Evolutionary conservation across 2,329 filamentous ascomycete species (phyloP).

Genomic region (Xylariaceae sp.): DNA sequence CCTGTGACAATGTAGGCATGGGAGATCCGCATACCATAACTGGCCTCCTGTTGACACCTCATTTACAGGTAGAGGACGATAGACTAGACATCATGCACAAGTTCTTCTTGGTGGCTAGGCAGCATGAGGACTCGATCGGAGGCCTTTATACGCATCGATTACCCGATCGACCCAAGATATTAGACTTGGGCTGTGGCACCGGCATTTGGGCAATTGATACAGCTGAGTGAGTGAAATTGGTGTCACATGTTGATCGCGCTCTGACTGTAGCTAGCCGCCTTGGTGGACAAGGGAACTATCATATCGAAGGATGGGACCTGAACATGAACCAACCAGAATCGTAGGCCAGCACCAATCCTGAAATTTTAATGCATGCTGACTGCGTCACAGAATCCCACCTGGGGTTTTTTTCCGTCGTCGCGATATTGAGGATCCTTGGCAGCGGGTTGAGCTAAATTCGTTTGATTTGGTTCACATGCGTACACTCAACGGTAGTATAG

Average conservation of each 20-base stretch:
- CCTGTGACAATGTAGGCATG: slow-evolving; percentile 72
- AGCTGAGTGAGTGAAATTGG: slow-evolving; percentile 65
- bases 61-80: slow-evolving; percentile 70
- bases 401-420: slow-evolving; percentile 73
- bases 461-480: slow-evolving; percentile 87
- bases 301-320: slow-evolving; percentile 48
- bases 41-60: slow-evolving; percentile 17
- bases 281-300: slow-evolving; percentile 28
- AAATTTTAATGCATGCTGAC: slow-evolving; percentile 22
- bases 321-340: slow-evolving; percentile 47
- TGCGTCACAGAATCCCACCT: slow-evolving; percentile 66
- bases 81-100: slow-evolving; percentile 85
- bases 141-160: slow-evolving; percentile 46
- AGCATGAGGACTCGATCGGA: slow-evolving; percentile 41
- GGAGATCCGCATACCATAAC: neutral
- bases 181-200: slow-evolving; percentile 83
- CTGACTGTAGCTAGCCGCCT: slow-evolving; percentile 33
- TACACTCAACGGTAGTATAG: slow-evolving; percentile 78
- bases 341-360: slow-evolving; percentile 33
- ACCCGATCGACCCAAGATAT: slow-evolving; percentile 50
- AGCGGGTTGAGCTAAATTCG: slow-evolving; percentile 53
- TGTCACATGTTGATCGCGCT: neutral
- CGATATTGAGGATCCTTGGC: slow-evolving; percentile 82
- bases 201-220: slow-evolving; percentile 93
- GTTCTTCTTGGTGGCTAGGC: slow-evolving; percentile 71